A percentile compares a stretch with the other conserved stretches of the same genome.
Evolutionary conservation across 495 filamentous ascomycete genomes (phyloP).

Genomic region (Chaetomium tenue): DNA sequence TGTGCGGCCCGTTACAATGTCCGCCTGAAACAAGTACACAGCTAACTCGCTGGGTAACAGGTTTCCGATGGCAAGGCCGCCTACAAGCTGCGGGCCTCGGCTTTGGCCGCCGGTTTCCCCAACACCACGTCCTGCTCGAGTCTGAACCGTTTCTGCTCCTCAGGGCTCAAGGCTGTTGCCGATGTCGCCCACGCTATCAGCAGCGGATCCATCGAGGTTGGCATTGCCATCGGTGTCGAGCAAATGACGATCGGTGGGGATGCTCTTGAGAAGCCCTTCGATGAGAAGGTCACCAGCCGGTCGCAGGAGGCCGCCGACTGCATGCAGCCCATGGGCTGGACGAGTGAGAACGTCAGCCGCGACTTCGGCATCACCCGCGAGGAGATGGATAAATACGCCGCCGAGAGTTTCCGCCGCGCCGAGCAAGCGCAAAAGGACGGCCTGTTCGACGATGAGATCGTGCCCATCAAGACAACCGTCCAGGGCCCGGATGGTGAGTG

Average conservation of each 20-base stretch:
- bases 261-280: constrained; percentile 67
- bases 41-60: constrained; percentile 41
- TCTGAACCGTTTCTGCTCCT: constrained; percentile 95
- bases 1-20: constrained; percentile 49
- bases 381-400: constrained; percentile 78
- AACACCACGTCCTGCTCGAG: constrained; percentile 78
- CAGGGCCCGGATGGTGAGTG: constrained; percentile 81
- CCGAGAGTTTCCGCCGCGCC: constrained; percentile 80
- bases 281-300: constrained; percentile 68
- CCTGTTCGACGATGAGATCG: constrained; percentile 93
- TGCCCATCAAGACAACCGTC: constrained; percentile 73
- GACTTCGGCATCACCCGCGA: constrained; percentile 85
- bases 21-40: too few species aligned
- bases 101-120: constrained; percentile 90
- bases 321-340: constrained; percentile 96
- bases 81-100: constrained; percentile 84
- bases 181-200: constrained; percentile 90
- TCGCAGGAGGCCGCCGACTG: constrained; percentile 78
- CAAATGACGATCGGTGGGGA: constrained; percentile 75
- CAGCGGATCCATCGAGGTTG: constrained; percentile 76
- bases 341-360: constrained; percentile 88
- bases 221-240: constrained; percentile 85
- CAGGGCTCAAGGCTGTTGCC: constrained; percentile 89
- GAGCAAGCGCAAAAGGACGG: constrained; percentile 90
- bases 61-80: constrained; percentile 83